Evolutionary conservation across 177 flowering plant genomes (phyloP).

Genomic region (Vitis hybrid): DNA sequence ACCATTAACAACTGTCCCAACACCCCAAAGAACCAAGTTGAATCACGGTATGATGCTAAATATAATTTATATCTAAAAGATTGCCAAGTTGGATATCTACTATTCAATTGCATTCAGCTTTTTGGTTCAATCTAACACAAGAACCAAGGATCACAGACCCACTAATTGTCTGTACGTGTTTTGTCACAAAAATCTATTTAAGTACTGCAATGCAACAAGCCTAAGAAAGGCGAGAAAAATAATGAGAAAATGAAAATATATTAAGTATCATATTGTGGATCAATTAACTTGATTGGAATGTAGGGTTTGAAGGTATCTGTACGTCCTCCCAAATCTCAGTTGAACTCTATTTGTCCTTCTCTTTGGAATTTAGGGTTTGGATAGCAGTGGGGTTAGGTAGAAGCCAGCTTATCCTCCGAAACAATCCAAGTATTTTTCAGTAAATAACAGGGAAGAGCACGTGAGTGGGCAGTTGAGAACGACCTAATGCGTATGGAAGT

Average conservation of each 20-base stretch:
- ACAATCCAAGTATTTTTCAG: neutral
- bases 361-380: constrained; percentile 27
- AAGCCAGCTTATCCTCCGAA: constrained; percentile 9
- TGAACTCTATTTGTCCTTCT: constrained; percentile 25
- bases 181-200: too few species aligned
- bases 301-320: neutral
- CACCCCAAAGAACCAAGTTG: too few species aligned
- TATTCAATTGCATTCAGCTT: too few species aligned
- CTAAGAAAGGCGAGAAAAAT: too few species aligned
- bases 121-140: too few species aligned
- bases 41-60: too few species aligned
- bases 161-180: too few species aligned
- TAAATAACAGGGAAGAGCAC: neutral
- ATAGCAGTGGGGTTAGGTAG: constrained; percentile 23
- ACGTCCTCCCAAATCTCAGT: constrained; percentile 14
- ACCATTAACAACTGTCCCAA: too few species aligned
- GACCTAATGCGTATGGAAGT: neutral
- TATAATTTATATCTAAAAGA: too few species aligned
- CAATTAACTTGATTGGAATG: constrained; percentile 3
- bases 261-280: neutral
- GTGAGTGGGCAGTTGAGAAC: constrained; percentile 3
- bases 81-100: too few species aligned
- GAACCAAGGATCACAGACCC: too few species aligned
- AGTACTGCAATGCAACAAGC: too few species aligned
- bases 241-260: neutral